These are phyloP conservation scores for Talaromyces sp. DNA, from an alignment of 2,329 filamentous ascomycete genomes.

Conservation along the genomic window DNA sequence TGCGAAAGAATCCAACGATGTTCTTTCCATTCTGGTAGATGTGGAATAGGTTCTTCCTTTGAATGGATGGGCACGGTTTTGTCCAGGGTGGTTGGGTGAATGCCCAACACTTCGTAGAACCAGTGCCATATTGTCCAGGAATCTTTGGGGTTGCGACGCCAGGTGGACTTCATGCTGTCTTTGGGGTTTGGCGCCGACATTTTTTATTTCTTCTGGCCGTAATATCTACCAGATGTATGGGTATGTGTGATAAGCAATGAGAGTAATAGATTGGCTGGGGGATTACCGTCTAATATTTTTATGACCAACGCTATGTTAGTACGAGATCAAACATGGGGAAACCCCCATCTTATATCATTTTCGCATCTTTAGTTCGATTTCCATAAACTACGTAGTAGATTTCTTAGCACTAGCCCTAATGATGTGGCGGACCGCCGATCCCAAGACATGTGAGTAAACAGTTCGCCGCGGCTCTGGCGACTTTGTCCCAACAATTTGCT, in stretches of 20 bases:
- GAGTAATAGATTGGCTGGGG: background rate
- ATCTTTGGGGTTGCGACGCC: conserved; percentile 24
- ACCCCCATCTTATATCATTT: background rate
- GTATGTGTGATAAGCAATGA: background rate
- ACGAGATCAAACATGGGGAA: background rate
- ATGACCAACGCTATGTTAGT: background rate
- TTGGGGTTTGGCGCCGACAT: conserved; percentile 21
- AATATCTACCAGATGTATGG: too few species aligned
- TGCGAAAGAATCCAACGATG: conserved; percentile 39
- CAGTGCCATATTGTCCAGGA: conserved; percentile 30
- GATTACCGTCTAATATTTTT: background rate
- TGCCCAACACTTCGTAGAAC: conserved; percentile 27
- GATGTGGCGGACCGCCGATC: background rate
- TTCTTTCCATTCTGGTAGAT: conserved; percentile 30
- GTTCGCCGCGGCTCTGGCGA: conserved; percentile 11
- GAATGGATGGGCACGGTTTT: conserved; percentile 32
- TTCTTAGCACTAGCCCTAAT: background rate
- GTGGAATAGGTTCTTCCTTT: conserved; percentile 40
- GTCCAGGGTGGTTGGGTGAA: conserved; percentile 25
- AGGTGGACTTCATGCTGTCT: conserved; percentile 39
- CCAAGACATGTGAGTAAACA: background rate
- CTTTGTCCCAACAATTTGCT: background rate
- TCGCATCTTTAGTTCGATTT: background rate
- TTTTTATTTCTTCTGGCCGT: background rate
- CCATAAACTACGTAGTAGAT: too few species aligned